These are phyloP conservation scores for Monilinia fructicola DNA, from an alignment of 2,329 filamentous ascomycete species.

Conservation along the genomic window DNA sequence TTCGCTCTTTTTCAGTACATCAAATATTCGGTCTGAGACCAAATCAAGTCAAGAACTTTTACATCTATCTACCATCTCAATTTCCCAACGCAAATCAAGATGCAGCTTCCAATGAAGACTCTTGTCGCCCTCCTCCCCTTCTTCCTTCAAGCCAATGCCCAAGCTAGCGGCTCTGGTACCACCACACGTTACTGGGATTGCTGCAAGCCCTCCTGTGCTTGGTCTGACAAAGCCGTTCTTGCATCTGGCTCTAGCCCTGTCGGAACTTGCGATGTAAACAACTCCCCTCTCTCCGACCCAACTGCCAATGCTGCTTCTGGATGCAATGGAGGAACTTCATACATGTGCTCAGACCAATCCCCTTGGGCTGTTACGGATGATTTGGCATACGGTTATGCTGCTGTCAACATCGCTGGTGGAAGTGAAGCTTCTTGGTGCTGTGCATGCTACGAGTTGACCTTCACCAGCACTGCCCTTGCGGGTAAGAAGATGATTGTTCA, in stretches of 20 bases:
- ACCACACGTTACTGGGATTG: conserved; percentile 61
- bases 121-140: conserved; percentile 37
- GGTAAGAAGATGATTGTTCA: conserved; percentile 66
- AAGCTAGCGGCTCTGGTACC: conserved; percentile 31
- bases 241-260: conserved; percentile 34
- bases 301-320: conserved; percentile 47
- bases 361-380: conserved; percentile 61
- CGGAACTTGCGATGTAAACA: conserved; percentile 43
- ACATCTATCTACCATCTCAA: too few species aligned
- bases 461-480: conserved; percentile 50
- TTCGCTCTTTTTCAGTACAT: conserved; percentile 15
- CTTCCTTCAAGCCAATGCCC: conserved; percentile 32
- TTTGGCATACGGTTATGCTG: conserved; percentile 62
- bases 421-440: conserved; percentile 64
- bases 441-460: conserved; percentile 56
- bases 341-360: conserved; percentile 60
- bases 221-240: conserved; percentile 58
- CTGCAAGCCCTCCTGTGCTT: conserved; percentile 68
- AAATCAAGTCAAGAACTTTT: not conserved
- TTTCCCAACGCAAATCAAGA: conserved; percentile 17
- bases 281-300: conserved; percentile 53
- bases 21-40: conserved; percentile 17
- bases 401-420: conserved; percentile 51
- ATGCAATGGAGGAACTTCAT: conserved; percentile 48
- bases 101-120: conserved; percentile 24